Conservation (phyloP, 106 monocot species). For the Xerophyta viscosa region DNA sequence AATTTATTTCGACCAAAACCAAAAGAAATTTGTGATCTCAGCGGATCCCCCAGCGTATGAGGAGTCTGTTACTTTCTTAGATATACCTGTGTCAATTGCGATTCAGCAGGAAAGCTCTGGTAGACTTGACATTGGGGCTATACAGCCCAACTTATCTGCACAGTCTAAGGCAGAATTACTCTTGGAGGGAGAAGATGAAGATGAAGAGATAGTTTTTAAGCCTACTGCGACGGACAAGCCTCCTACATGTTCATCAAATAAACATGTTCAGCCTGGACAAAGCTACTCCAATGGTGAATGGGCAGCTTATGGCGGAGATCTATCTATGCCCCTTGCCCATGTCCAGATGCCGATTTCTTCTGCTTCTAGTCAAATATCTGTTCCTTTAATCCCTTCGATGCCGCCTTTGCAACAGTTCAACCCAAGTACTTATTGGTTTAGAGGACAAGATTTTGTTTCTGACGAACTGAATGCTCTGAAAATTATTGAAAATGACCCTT, state of each 20-base stretch:
- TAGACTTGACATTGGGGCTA: too few relatives aligned
- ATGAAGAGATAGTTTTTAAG: slow-evolving; percentile 94
- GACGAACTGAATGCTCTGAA: slow-evolving; percentile 35
- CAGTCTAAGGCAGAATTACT: slow-evolving; percentile 15
- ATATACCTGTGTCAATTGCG: too few relatives aligned
- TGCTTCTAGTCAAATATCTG: slow-evolving; percentile 8
- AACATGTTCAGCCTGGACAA: slow-evolving; percentile 16
- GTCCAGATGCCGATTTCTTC: slow-evolving; percentile 17
- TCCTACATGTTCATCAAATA: slow-evolving; percentile 17
- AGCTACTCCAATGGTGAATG: slow-evolving; percentile 14
- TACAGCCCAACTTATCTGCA: too few relatives aligned
- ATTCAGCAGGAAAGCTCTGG: too few relatives aligned
- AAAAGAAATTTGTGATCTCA: slow-evolving; percentile 62
- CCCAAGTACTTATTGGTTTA: slow-evolving; percentile 35
- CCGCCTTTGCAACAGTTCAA: slow-evolving; percentile 23
- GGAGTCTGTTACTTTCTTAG: neutral
- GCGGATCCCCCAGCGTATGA: slow-evolving; percentile 23
- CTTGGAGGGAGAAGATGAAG: slow-evolving; percentile 49
- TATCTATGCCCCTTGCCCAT: slow-evolving; percentile 15
- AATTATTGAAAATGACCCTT: slow-evolving; percentile 32
- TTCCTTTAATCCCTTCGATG: slow-evolving; percentile 1
- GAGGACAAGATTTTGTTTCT: slow-evolving; percentile 34
- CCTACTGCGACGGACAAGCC: slow-evolving; percentile 47
- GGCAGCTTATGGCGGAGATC: slow-evolving; percentile 9
- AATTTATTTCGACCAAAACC: slow-evolving; percentile 56